Conservation (phyloP, 805 yeast species). For the Monosporozyma unispora region DNA sequence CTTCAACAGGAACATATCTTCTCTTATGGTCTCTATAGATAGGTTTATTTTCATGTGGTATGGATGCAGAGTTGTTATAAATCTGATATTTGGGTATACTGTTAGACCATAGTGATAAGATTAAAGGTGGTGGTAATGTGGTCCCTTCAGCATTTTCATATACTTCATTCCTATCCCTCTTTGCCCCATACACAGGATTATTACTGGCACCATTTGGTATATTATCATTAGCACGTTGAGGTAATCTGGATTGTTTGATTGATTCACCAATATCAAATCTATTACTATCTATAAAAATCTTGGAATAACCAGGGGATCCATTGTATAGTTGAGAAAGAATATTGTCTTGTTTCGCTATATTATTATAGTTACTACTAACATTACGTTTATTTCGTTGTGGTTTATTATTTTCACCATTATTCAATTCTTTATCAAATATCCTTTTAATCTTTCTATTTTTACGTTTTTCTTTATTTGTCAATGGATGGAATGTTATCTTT, state of each 20-base stretch:
- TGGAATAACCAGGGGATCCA: conserved; percentile 28
- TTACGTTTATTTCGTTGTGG: no score
- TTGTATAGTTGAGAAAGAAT: conserved; percentile 12
- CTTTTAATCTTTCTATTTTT: conserved; percentile 13
- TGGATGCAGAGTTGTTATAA: conserved; percentile 9
- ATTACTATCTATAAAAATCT: conserved; percentile 19
- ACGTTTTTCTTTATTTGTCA: conserved; percentile 13
- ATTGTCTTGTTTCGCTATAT: background rate
- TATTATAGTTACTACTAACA: background rate
- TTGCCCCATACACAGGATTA: background rate
- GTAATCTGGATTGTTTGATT: conserved; percentile 15
- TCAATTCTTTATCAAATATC: conserved; percentile 13
- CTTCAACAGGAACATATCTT: background rate
- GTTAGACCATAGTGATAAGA: conserved; percentile 12
- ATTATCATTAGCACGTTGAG: conserved; percentile 23
- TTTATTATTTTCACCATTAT: no score
- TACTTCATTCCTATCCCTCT: conserved; percentile 3
- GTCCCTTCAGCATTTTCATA: background rate
- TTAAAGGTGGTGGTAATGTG: conserved; percentile 12
- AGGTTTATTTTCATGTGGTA: background rate
- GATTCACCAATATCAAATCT: conserved; percentile 24
- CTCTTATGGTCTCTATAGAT: background rate
- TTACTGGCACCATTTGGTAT: background rate
- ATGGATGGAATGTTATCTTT: background rate
- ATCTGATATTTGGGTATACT: conserved; percentile 9